phyloP scores from a whole-genome alignment of 192 early-diverging fungal species.

The Umbelopsis ramanniana region DNA sequence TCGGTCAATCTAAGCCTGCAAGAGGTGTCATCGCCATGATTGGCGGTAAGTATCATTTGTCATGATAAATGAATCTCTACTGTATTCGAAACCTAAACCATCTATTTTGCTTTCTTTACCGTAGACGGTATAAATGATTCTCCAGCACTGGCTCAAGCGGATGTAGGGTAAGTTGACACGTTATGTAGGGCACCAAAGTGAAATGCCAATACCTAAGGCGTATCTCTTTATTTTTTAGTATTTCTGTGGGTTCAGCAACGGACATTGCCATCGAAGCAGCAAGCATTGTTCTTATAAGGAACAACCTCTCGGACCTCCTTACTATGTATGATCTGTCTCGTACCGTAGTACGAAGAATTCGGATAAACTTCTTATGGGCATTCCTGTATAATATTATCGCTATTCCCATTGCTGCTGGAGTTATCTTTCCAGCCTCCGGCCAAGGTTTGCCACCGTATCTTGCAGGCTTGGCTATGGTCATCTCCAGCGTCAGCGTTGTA shows the following conservation, averaged over 20 bases:
- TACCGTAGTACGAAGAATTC: slow-evolving; percentile 77
- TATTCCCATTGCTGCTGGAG: slow-evolving; percentile 91
- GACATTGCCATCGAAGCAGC: slow-evolving; percentile 93
- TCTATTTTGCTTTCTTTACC: not conserved
- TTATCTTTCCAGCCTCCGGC: slow-evolving; percentile 66
- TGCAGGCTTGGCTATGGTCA: slow-evolving; percentile 91
- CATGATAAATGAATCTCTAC: not conserved
- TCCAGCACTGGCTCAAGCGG: slow-evolving; percentile 85
- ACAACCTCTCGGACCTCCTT: slow-evolving; percentile 78
- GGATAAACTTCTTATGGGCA: slow-evolving; percentile 90
- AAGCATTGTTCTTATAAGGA: slow-evolving; percentile 79
- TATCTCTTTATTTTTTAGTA: slow-evolving; percentile 41
- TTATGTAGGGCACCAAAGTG: not conserved
- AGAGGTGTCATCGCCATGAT: slow-evolving; percentile 81
- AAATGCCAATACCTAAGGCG: not conserved
- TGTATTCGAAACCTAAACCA: not conserved
- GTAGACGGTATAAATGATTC: slow-evolving; percentile 95
- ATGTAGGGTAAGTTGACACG: slow-evolving; percentile 60
- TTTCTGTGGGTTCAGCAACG: slow-evolving; percentile 88
- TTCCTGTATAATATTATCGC: slow-evolving; percentile 86
- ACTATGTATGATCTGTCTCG: slow-evolving; percentile 77
- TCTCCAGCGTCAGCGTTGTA: slow-evolving; percentile 85
- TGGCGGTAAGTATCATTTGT: slow-evolving; percentile 45
- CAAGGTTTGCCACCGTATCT: slow-evolving; percentile 72
- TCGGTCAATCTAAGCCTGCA: slow-evolving; percentile 23